Conservation (phyloP, 768 basidiomycete species). For the Hygrophorus pudorinus region DNA sequence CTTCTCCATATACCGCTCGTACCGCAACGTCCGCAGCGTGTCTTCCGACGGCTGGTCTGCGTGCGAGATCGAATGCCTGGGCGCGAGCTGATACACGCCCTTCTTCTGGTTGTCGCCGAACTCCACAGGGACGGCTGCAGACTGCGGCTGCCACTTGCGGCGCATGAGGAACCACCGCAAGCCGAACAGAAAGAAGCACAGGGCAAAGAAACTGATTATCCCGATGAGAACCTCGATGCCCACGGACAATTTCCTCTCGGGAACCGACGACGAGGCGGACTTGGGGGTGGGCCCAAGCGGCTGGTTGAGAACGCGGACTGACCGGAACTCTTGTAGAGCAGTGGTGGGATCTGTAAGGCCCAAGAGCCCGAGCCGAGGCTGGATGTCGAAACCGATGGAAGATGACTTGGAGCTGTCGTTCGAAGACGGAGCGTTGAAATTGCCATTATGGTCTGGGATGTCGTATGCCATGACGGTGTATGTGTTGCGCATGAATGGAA, state of each 20-base stretch:
- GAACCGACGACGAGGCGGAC: constrained; percentile 5
- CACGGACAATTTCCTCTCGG: constrained; percentile 35
- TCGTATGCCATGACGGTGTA: constrained; percentile 72
- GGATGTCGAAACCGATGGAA: constrained; percentile 14
- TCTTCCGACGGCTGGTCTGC: constrained; percentile 25
- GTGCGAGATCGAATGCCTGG: constrained; percentile 15
- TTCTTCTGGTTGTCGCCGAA: constrained; percentile 9
- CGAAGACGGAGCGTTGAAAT: constrained; percentile 24
- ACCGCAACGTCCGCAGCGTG: constrained; percentile 28
- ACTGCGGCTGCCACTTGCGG: constrained; percentile 20
- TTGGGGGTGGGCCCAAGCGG: constrained; percentile 27
- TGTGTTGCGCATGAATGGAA: constrained; percentile 66
- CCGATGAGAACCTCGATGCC: constrained; percentile 57
- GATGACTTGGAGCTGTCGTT: constrained; percentile 7
- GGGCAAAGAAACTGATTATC: constrained; percentile 45
- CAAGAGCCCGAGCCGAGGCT: constrained; percentile 49
- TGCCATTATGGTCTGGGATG: constrained; percentile 32
- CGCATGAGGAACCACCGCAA: constrained; percentile 41
- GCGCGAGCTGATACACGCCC: constrained; percentile 28
- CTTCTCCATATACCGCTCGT: constrained; percentile 28
- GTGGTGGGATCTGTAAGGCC: constrained; percentile 49
- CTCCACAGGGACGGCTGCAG: constrained; percentile 5
- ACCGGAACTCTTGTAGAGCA: constrained; percentile 60
- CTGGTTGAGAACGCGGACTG: constrained; percentile 56
- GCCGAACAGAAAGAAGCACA: constrained; percentile 45